Conservation (phyloP, 2,329 filamentous ascomycete species). For the Trichoderma koningiopsis region DNA sequence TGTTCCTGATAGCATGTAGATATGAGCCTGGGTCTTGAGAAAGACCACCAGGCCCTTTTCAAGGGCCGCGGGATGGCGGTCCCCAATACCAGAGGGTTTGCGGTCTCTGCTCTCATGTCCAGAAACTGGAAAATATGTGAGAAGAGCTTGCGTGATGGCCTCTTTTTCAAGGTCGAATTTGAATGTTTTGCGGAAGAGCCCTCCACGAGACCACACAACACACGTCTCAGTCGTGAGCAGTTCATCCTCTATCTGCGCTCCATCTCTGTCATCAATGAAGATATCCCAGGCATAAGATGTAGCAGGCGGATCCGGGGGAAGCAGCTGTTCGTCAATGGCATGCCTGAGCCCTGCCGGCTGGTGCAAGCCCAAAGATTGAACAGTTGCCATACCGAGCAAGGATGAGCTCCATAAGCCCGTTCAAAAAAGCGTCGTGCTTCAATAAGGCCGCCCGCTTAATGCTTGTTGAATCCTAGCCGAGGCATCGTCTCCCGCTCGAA, state of each 20-base stretch:
- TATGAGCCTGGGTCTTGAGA: slow-evolving; percentile 87
- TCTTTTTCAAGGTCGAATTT: slow-evolving; percentile 87
- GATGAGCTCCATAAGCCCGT: slow-evolving; percentile 39
- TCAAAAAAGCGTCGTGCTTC: not conserved
- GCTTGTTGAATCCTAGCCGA: not conserved
- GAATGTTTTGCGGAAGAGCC: slow-evolving; percentile 81
- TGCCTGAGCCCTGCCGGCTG: slow-evolving; percentile 81
- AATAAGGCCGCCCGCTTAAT: slow-evolving; percentile 6
- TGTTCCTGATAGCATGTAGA: slow-evolving; percentile 86
- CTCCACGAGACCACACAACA: slow-evolving; percentile 88
- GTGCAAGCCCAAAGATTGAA: slow-evolving; percentile 89
- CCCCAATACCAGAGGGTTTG: slow-evolving; percentile 12
- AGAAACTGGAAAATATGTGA: slow-evolving; percentile 75
- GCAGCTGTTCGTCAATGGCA: slow-evolving; percentile 76
- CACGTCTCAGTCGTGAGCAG: slow-evolving; percentile 72
- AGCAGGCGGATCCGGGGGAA: slow-evolving; percentile 66
- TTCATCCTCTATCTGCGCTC: slow-evolving; percentile 68
- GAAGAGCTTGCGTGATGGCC: slow-evolving; percentile 78
- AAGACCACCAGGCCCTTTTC: slow-evolving; percentile 83
- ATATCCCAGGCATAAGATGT: slow-evolving; percentile 78
- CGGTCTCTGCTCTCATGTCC: slow-evolving; percentile 39
- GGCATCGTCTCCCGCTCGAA: not conserved
- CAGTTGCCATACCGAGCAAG: slow-evolving; percentile 70
- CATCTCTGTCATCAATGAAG: slow-evolving; percentile 44
- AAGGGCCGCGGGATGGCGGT: slow-evolving; percentile 36